phyloP scores from a whole-genome alignment of 352 stramenopile genomes.

The Phytopythium chamaehyphon region DNA sequence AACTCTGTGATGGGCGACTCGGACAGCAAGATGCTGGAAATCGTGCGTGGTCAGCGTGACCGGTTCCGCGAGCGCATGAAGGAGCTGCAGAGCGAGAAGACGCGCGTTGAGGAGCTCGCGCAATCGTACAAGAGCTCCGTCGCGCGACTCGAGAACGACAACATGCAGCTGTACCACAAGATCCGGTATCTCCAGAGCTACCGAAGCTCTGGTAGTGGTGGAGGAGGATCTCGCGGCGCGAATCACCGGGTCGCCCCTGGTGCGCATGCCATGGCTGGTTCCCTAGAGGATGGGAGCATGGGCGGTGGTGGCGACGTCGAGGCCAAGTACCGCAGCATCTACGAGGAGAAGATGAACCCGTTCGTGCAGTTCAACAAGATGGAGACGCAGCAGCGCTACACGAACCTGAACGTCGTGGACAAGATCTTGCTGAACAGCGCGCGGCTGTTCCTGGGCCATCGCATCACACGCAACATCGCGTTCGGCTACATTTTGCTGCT shows the following conservation, averaged over 20 bases:
- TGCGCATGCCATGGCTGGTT: slow-evolving; percentile 7
- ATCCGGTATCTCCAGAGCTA: slow-evolving; percentile 86
- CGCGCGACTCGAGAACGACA: slow-evolving; percentile 80
- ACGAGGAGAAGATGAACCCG: slow-evolving; percentile 90
- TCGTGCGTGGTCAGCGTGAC: slow-evolving; percentile 76
- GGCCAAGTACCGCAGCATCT: slow-evolving; percentile 80
- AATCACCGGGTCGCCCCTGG: slow-evolving; percentile 13
- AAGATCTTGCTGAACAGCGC: slow-evolving; percentile 89
- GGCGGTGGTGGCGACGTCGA: slow-evolving; percentile 41
- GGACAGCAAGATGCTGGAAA: slow-evolving; percentile 83
- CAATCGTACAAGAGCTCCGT: slow-evolving; percentile 60
- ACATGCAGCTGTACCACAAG: slow-evolving; percentile 91
- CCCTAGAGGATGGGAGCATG: slow-evolving; percentile 35
- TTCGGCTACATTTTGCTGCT: slow-evolving; percentile 85
- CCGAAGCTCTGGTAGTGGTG: slow-evolving; percentile 7
- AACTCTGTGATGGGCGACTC: slow-evolving; percentile 15
- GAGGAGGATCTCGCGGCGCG: not conserved
- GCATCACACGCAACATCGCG: slow-evolving; percentile 77
- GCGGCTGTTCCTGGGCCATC: slow-evolving; percentile 76
- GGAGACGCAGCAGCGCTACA: slow-evolving; percentile 85
- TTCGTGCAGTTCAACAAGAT: slow-evolving; percentile 91
- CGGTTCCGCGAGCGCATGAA: slow-evolving; percentile 83
- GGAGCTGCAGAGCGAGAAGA: slow-evolving; percentile 70
- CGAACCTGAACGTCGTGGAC: slow-evolving; percentile 88
- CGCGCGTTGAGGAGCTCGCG: slow-evolving; percentile 61